Evolutionary conservation across 176 grass and related monocot species (phyloP).

Genomic region (Otatea glauca): DNA sequence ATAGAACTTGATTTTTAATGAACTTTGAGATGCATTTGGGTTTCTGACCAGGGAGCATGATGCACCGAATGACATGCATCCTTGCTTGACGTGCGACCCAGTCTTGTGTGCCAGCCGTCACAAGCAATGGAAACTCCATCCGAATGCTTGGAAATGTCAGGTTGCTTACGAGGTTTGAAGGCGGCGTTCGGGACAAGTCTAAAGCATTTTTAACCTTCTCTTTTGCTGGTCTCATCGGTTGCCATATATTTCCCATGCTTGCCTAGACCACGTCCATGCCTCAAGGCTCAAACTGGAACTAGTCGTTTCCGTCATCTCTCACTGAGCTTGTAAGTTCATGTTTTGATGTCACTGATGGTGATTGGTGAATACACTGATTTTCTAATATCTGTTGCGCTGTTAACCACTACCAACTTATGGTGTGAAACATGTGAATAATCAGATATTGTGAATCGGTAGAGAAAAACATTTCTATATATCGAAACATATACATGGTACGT

Average conservation of each 20-base stretch:
- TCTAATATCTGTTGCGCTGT: neutral
- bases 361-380: neutral
- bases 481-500: too few relatives aligned
- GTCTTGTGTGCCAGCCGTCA: slow-evolving; percentile 33
- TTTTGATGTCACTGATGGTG: slow-evolving; percentile 12
- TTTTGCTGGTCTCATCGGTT: neutral
- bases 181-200: slow-evolving; percentile 16
- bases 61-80: neutral
- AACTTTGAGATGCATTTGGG: too few relatives aligned
- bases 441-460: neutral
- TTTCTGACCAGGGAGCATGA: slow-evolving; percentile 14
- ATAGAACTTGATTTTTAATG: too few relatives aligned
- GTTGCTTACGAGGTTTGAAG: slow-evolving; percentile 43
- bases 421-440: neutral
- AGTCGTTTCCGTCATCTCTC: neutral
- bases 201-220: neutral
- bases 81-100: slow-evolving; percentile 49
- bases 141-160: neutral
- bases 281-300: neutral
- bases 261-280: slow-evolving; percentile 36
- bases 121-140: slow-evolving; percentile 29
- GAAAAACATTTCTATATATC: neutral
- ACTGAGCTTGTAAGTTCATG: neutral
- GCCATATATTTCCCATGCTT: neutral
- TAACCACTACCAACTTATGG: neutral